A percentile compares a stretch with the other conserved stretches of the same genome.
Evolutionary conservation across 257 asterid genomes (phyloP).

Genomic region (Solanum chiquidenum): DNA sequence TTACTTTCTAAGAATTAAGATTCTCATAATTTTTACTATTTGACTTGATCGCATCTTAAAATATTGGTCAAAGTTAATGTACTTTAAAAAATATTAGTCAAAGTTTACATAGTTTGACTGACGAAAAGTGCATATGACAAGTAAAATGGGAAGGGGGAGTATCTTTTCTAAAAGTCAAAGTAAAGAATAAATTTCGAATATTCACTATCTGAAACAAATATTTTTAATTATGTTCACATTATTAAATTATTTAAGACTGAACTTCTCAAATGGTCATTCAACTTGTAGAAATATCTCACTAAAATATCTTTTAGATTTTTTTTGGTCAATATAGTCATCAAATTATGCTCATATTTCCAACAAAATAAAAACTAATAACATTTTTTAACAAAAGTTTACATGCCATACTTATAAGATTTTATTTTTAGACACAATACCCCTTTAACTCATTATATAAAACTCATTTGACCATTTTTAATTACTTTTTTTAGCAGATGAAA

Average conservation of each 20-base stretch:
- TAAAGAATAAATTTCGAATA: not conserved
- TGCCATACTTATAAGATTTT: not conserved
- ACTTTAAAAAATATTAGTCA: not conserved
- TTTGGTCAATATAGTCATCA: not conserved
- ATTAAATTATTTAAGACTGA: not conserved
- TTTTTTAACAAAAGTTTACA: not conserved
- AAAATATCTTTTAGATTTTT: too few relatives aligned
- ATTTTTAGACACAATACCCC: not conserved
- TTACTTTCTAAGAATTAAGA: not conserved
- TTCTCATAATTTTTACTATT: not conserved
- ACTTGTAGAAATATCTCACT: not conserved
- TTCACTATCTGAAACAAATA: not conserved
- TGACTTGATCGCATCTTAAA: not conserved
- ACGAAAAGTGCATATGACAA: not conserved
- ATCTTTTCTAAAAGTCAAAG: not conserved
- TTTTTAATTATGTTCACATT: not conserved
- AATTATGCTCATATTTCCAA: not conserved
- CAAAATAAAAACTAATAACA: not conserved
- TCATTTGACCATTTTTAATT: not conserved
- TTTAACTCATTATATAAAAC: not conserved
- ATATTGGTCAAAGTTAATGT: not conserved
- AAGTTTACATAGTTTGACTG: not conserved
- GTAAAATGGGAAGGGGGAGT: not conserved
- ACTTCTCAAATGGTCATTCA: too few relatives aligned
- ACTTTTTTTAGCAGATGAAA: not conserved